phyloP scores from a whole-genome alignment of 495 filamentous ascomycete genomes.

The Letharia columbiana region DNA sequence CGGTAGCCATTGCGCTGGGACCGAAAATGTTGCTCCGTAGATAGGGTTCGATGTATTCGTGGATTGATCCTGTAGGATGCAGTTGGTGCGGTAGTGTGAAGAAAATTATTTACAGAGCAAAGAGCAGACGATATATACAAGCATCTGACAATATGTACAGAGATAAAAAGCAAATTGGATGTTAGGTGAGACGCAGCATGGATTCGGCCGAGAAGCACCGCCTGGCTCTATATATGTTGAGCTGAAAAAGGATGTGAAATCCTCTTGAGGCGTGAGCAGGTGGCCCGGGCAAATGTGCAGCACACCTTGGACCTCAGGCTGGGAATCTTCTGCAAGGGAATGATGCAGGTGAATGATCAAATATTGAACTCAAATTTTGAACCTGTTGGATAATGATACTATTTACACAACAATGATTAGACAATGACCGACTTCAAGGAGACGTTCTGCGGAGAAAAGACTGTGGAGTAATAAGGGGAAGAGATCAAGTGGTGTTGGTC shows the following conservation, averaged over 20 bases:
- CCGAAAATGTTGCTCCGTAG: neutral
- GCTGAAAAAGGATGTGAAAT: neutral
- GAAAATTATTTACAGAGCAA: slow-evolving; percentile 5
- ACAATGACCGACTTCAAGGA: neutral
- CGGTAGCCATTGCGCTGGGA: slow-evolving; percentile 33
- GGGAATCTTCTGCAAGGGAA: too few species aligned
- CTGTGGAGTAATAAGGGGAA: neutral
- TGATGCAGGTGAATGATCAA: neutral
- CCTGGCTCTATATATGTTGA: neutral
- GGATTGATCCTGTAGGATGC: neutral
- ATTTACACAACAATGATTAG: neutral
- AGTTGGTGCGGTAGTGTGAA: neutral
- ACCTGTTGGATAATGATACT: neutral
- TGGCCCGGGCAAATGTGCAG: neutral
- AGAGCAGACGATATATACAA: slow-evolving; percentile 6
- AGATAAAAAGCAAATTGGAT: neutral
- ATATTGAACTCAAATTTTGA: neutral
- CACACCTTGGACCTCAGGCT: neutral
- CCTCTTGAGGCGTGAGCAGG: neutral
- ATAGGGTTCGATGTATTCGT: neutral
- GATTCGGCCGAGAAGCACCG: neutral
- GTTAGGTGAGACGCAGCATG: neutral
- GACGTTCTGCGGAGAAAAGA: neutral
- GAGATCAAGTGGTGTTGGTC: neutral
- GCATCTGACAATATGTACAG: slow-evolving; percentile 13